Base-by-base conservation (phyloP, 2,329 filamentous ascomycete species). In the Ophiocordyceps camponoti-rufipedis region DNA sequence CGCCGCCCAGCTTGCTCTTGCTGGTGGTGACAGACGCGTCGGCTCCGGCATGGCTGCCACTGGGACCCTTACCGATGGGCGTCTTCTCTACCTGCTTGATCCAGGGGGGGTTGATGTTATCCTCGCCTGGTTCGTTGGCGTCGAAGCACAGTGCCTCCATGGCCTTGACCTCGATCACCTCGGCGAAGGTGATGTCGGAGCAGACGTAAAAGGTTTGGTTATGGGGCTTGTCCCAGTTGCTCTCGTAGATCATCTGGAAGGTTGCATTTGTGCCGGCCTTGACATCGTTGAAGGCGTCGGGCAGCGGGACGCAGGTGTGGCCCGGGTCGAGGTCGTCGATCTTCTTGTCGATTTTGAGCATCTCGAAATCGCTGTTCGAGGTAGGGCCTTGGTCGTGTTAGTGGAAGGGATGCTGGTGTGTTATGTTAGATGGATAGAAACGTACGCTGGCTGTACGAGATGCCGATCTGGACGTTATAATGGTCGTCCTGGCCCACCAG, bases 401-500 rank as follows among this genome's bases (percentile, higher is more conserved):
- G 16, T 14, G 10, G 19, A 4, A 14, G 16, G 28, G 11, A 28
- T 5, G 39, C 33, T 7, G 16, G 11, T 16, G 23, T 23, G 3
- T 12, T 6, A 13, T 23, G 3, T 12, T 6, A 13, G 19, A 28
- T 14, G 6, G 5, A 42, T 28, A 18, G 28, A 5, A 5, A 41
- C 63, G 45, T 54, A 72, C 71, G 58, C 46, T 69, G 64, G n/a
- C 55, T 57, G 45, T 70, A 67, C 0, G 73, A 70, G 45, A 77
- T 64, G 41, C 66, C 64, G 39, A 76, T 59, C 39, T 68, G 62
- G 40, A 71, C 56, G 44, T 66, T 61, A 54, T 67, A 74, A 13
- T 70, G 68, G 46, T 75, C 69, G 44, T 74, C 69, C 43, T 72
- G 69, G 14, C 69, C 64, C 14, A 69, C 67, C 13, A 76, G 58